A percentile compares a stretch with the other conserved stretches of the same genome.
phyloP scores from a whole-genome alignment of 2,329 filamentous ascomycete genomes.

The Sporothrix brunneoviolacea region DNA sequence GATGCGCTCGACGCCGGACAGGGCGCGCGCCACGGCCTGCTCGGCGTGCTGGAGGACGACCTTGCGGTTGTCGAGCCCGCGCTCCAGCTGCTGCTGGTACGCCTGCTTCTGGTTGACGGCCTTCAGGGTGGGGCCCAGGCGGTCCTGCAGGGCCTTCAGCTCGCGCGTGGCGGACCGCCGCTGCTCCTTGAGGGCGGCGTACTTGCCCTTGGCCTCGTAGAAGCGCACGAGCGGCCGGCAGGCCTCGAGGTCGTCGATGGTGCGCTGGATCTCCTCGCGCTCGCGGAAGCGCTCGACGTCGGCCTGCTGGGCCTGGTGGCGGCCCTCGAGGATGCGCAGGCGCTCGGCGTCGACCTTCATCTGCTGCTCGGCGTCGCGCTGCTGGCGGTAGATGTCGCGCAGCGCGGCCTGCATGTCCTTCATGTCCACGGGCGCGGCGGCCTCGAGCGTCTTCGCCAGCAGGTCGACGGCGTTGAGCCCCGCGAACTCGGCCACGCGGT shows the following conservation, averaged over 20 bases:
- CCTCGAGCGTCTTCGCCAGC: slow-evolving; percentile 77
- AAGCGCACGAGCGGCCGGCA: slow-evolving; percentile 62
- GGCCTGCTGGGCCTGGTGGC: slow-evolving; percentile 67
- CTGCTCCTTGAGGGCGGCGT: slow-evolving; percentile 46
- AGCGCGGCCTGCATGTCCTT: slow-evolving; percentile 69
- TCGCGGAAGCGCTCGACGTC: slow-evolving; percentile 81
- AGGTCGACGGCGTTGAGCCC: slow-evolving; percentile 74
- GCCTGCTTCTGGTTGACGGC: slow-evolving; percentile 63
- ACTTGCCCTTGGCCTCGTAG: slow-evolving; percentile 42
- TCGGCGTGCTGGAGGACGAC: slow-evolving; percentile 49
- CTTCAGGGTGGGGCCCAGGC: slow-evolving; percentile 58
- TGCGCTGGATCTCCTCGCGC: slow-evolving; percentile 59
- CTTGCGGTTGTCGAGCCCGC: slow-evolving; percentile 49
- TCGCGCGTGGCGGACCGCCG: slow-evolving; percentile 50
- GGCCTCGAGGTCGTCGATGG: slow-evolving; percentile 58
- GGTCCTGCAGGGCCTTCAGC: slow-evolving; percentile 51
- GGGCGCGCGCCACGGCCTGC: slow-evolving; percentile 38
- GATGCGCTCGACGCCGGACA: slow-evolving; percentile 33
- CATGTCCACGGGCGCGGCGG: slow-evolving; percentile 78
- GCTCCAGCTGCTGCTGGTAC: slow-evolving; percentile 55
- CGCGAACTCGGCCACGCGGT: slow-evolving; percentile 91
- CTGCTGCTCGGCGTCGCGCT: slow-evolving; percentile 57
- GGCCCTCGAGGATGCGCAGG: slow-evolving; percentile 60
- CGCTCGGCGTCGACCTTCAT: slow-evolving; percentile 54
- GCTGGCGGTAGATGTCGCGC: slow-evolving; percentile 60